Evolutionary conservation across 2,329 filamentous ascomycete genomes (phyloP).

Genomic region (Magnaporthales sp.): DNA sequence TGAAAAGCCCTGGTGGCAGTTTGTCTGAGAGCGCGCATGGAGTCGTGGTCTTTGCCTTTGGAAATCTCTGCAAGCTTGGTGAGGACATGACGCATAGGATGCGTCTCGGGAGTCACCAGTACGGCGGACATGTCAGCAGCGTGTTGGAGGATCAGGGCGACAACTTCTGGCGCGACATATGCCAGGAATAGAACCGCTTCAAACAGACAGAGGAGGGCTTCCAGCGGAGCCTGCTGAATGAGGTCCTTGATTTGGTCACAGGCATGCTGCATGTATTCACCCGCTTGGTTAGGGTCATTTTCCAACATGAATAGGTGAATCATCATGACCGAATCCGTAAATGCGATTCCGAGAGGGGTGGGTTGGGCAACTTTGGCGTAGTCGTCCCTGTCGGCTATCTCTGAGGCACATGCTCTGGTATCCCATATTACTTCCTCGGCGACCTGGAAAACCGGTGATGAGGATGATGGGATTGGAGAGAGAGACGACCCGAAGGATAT

Average conservation of each 20-base stretch:
- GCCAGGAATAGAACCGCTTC: not conserved
- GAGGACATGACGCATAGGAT: conserved; percentile 4
- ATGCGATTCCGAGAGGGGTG: not conserved
- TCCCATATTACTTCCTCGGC: conserved; percentile 2
- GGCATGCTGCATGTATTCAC: conserved; percentile 2
- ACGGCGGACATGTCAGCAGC: conserved; percentile 4
- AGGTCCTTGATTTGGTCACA: conserved; percentile 1
- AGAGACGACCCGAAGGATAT: not conserved
- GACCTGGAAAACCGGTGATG: not conserved
- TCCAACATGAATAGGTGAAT: not conserved
- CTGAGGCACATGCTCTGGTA: not conserved
- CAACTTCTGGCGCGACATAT: not conserved
- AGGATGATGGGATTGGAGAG: not conserved
- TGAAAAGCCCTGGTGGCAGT: not conserved
- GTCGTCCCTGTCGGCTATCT: not conserved
- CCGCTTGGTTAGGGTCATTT: not conserved
- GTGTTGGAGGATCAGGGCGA: not conserved
- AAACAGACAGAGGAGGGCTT: not conserved
- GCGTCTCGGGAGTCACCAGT: not conserved
- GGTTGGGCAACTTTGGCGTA: not conserved
- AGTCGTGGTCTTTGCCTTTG: not conserved
- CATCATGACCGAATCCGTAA: not conserved
- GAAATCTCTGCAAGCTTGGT: conserved; percentile 1
- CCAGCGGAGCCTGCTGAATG: not conserved
- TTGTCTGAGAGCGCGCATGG: not conserved